Evolutionary conservation across 164 flowering plant genomes (phyloP).

Genomic region (Brasenia schreberi): DNA sequence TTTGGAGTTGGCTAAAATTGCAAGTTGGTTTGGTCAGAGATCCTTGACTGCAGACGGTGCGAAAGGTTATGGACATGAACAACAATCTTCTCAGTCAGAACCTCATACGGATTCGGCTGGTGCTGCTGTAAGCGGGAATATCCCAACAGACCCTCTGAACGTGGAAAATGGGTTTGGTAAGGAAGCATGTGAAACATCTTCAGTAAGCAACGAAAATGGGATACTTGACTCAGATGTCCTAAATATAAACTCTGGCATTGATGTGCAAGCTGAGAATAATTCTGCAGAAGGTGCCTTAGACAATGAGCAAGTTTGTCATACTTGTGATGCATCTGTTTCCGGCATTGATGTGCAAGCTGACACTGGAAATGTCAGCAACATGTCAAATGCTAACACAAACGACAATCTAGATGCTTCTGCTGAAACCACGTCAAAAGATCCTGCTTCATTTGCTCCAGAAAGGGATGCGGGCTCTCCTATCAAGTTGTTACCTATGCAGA

Average conservation of each 20-base stretch:
- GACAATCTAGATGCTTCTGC: conserved; percentile 60
- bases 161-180: conserved; percentile 2
- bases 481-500: conserved; percentile 27
- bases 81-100: conserved; percentile 1
- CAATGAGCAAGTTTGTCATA: conserved; percentile 23
- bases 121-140: neutral
- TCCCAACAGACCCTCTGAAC: neutral
- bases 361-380: conserved; percentile 24
- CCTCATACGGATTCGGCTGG: neutral
- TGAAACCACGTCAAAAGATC: conserved; percentile 37
- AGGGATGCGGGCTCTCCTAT: conserved; percentile 43
- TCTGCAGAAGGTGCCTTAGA: conserved; percentile 16
- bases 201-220: conserved; percentile 19
- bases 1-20: neutral
- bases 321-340: conserved; percentile 32
- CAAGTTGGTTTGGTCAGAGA: neutral
- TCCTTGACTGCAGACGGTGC: neutral
- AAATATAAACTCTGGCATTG: conserved; percentile 14
- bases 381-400: conserved; percentile 24
- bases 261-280: conserved; percentile 25
- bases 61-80: neutral
- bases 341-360: conserved; percentile 18
- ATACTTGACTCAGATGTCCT: conserved; percentile 16
- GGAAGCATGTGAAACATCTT: neutral
- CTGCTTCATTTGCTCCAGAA: conserved; percentile 17